Percentiles rank a stretch among this genome's conserved stretches.
phyloP scores from a whole-genome alignment of 768 basidiomycete genomes.

The Pleurotus ostreatus region DNA sequence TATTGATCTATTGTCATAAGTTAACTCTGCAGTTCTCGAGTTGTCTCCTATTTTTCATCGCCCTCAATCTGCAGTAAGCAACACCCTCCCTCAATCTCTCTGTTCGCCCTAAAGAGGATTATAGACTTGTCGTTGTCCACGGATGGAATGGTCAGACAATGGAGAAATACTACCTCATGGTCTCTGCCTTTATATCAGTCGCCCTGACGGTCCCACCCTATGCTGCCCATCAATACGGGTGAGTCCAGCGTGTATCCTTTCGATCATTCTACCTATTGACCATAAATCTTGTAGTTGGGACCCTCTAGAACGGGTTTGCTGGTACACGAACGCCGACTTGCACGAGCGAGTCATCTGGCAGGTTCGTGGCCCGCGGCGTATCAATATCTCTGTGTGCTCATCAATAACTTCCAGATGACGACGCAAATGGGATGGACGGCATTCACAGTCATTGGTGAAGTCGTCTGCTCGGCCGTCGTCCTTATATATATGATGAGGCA shows the following conservation, averaged over 20 bases:
- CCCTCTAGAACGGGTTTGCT: conserved; percentile 16
- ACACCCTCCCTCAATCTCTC: background rate
- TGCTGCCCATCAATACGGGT: conserved; percentile 18
- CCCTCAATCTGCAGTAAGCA: conserved; percentile 17
- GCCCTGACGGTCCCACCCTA: conserved; percentile 16
- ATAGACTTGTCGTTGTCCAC: conserved; percentile 16
- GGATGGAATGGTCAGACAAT: conserved; percentile 13
- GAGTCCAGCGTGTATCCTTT: background rate
- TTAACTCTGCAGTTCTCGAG: conserved; percentile 17
- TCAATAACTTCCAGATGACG: background rate
- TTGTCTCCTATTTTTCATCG: conserved; percentile 16
- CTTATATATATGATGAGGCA: conserved; percentile 8
- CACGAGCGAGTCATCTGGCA: conserved; percentile 17
- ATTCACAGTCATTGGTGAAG: conserved; percentile 8
- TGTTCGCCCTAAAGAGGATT: background rate
- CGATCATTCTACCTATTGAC: background rate
- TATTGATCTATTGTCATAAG: background rate
- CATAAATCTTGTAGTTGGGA: conserved; percentile 13
- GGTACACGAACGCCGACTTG: conserved; percentile 15
- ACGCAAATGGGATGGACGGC: conserved; percentile 7
- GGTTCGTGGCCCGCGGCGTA: conserved; percentile 2
- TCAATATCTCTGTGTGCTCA: background rate
- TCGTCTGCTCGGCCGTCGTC: conserved; percentile 2
- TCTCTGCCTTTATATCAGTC: conserved; percentile 10
- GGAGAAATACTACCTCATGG: conserved; percentile 17